Conservation (phyloP, 768 basidiomycete genomes). For the Russula virescens region DNA sequence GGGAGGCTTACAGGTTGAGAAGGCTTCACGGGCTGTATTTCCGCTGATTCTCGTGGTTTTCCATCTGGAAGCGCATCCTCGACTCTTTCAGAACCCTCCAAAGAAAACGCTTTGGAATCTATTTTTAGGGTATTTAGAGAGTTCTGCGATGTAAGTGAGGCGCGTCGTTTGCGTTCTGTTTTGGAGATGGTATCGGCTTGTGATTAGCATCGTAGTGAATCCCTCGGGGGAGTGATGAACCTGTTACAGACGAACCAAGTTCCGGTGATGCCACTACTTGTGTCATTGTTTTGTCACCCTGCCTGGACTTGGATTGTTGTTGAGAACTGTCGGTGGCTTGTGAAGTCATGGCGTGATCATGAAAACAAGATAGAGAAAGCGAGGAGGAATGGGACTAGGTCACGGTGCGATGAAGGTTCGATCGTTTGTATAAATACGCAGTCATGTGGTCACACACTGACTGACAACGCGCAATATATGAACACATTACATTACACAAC, state of each 20-base stretch:
- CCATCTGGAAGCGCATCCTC: not conserved
- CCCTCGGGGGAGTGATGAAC: not conserved
- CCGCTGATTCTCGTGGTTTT: not conserved
- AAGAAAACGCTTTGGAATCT: too few species aligned
- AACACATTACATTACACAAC: too few species aligned
- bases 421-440: too few species aligned
- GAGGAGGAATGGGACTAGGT: too few species aligned
- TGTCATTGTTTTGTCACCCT: not conserved
- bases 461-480: too few species aligned
- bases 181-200: not conserved
- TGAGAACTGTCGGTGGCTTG: not conserved
- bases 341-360: not conserved
- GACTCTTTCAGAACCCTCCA: not conserved
- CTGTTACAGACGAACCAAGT: not conserved
- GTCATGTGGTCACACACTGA: too few species aligned
- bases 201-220: not conserved
- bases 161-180: not conserved
- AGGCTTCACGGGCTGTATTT: not conserved
- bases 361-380: too few species aligned
- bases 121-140: conserved; percentile 4
- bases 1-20: not conserved
- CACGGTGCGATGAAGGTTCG: too few species aligned
- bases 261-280: not conserved
- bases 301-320: not conserved
- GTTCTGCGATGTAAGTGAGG: not conserved